Percentiles rank a stretch among this genome's conserved stretches.
Conservation (phyloP, 192 early-diverging fungal species). For the Umbelopsis ramanniana region DNA sequence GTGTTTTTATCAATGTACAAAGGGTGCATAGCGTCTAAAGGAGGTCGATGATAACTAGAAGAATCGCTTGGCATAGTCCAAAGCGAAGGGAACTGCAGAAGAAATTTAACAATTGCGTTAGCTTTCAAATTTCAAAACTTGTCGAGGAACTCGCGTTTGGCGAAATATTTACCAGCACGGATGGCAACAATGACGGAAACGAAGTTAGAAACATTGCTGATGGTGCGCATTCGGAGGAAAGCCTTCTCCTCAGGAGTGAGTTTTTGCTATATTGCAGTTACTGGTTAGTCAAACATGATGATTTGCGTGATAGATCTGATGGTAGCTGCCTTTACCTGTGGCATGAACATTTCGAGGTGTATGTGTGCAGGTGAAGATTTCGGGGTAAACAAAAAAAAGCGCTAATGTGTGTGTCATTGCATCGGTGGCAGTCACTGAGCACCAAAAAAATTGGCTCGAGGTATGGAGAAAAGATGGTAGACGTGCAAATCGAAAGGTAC, state of each 20-base stretch:
- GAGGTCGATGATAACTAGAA: constrained; percentile 1
- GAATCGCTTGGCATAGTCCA: constrained; percentile 21
- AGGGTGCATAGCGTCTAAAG: constrained; percentile 1
- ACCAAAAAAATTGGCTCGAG: neutral
- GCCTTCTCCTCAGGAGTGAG: constrained; percentile 43
- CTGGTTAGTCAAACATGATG: neutral
- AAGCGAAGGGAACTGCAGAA: constrained; percentile 4
- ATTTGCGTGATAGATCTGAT: neutral
- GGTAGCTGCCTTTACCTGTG: constrained; percentile 28
- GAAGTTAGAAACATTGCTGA: constrained; percentile 39
- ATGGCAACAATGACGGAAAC: constrained; percentile 29
- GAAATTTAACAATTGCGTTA: neutral
- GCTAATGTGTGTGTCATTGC: no score
- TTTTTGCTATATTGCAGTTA: constrained; percentile 29
- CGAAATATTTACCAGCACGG: constrained; percentile 32
- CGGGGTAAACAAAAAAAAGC: neutral
- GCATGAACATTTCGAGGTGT: constrained; percentile 36
- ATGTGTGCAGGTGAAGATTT: neutral
- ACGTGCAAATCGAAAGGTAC: no score
- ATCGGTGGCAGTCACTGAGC: neutral
- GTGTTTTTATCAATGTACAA: constrained; percentile 11
- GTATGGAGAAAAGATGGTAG: no score
- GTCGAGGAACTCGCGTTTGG: neutral
- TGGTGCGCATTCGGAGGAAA: constrained; percentile 37
- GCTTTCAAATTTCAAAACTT: neutral